phyloP scores from a whole-genome alignment of 108 stramenopile species.

The Epithemia pelagica region DNA sequence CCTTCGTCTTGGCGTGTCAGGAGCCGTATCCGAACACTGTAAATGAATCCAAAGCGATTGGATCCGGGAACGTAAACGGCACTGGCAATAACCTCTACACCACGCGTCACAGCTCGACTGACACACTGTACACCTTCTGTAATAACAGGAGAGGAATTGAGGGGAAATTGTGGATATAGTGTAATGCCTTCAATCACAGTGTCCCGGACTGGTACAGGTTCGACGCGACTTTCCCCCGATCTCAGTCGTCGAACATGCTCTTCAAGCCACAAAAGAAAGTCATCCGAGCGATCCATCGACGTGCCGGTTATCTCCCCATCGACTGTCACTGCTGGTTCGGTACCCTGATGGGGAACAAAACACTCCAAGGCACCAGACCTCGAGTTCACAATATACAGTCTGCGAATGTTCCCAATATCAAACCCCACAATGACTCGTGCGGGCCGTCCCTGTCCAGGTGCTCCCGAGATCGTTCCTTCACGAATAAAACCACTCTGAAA shows the following conservation, averaged over 20 bases:
- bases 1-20: constrained; percentile 29
- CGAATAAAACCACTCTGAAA: not conserved
- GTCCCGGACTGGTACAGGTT: constrained; percentile 10
- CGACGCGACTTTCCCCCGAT: constrained; percentile 3
- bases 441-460: not conserved
- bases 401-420: not conserved
- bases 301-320: not conserved
- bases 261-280: constrained; percentile 40
- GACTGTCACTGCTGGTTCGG: not conserved
- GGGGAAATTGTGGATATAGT: constrained; percentile 19
- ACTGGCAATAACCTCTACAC: constrained; percentile 50
- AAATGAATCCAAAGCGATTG: constrained; percentile 22
- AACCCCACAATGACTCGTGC: not conserved
- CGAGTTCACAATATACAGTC: not conserved
- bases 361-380: not conserved
- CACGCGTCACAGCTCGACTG: constrained; percentile 45
- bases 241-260: constrained; percentile 30
- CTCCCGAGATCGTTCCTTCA: not conserved
- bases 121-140: constrained; percentile 10
- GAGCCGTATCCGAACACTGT: constrained; percentile 44
- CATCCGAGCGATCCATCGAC: constrained; percentile 19
- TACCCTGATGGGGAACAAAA: not conserved
- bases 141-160: not conserved
- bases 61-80: constrained; percentile 19
- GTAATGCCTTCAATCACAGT: constrained; percentile 1